phyloP scores from a whole-genome alignment of 164 flowering plant species.

The Liriodendron chinense region DNA sequence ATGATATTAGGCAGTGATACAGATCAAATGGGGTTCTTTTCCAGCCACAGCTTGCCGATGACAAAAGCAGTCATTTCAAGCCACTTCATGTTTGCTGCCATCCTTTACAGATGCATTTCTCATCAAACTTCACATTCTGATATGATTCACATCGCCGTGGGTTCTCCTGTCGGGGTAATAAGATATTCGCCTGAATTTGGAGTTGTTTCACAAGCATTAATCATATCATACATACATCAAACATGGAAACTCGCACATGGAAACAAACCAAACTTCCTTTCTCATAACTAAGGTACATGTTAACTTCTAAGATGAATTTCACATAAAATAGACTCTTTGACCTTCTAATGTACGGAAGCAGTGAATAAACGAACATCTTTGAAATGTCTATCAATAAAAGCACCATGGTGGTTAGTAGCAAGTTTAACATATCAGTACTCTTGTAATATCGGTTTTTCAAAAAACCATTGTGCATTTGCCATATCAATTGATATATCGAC shows the following conservation, averaged over 20 bases:
- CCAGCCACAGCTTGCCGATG: neutral
- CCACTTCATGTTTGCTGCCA: neutral
- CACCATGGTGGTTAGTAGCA: no score
- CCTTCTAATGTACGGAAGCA: neutral
- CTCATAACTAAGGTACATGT: neutral
- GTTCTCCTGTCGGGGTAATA: neutral
- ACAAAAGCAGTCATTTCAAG: neutral
- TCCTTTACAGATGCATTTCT: neutral
- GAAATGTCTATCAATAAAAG: neutral
- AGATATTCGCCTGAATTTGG: neutral
- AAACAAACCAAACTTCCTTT: neutral
- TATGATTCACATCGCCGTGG: neutral
- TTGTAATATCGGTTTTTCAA: no score
- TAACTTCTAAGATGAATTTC: no score
- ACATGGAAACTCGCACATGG: neutral
- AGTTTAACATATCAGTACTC: no score
- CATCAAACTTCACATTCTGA: neutral
- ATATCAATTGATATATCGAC: no score
- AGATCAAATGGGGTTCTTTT: neutral
- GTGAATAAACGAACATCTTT: neutral
- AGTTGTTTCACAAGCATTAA: neutral
- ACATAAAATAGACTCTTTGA: no score
- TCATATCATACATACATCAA: neutral
- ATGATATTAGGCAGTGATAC: neutral
- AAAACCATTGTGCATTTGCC: no score